Evolutionary conservation across 1,284 basidiomycete genomes (phyloP).

Genomic region (Gastroboletus turbinatus): DNA sequence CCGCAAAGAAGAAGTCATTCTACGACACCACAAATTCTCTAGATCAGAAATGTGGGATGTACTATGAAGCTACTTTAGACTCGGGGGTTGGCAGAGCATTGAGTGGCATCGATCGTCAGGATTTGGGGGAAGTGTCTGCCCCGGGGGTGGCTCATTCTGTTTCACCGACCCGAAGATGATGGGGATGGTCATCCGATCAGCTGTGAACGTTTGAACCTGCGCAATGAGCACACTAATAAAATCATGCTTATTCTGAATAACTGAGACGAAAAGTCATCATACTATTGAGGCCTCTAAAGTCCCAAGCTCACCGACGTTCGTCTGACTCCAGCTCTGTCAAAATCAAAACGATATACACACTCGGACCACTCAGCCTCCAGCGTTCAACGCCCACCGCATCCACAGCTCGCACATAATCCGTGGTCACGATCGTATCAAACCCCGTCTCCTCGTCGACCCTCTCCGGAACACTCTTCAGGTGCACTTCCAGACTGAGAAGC

Average conservation of each 20-base stretch:
- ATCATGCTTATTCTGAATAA: neutral
- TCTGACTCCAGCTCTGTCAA: neutral
- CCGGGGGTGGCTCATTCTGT: constrained; percentile 45
- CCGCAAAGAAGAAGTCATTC: too few relatives aligned
- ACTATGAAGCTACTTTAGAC: too few relatives aligned
- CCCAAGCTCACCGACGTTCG: neutral
- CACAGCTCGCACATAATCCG: constrained; percentile 46
- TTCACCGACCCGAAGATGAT: constrained; percentile 1
- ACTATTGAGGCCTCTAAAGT: neutral
- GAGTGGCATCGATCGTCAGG: constrained; percentile 35
- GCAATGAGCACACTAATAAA: neutral
- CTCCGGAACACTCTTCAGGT: constrained; percentile 44
- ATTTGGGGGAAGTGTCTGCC: constrained; percentile 68
- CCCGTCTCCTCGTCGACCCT: constrained; percentile 25
- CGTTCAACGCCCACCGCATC: constrained; percentile 45
- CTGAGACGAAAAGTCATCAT: neutral
- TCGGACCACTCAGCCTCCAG: neutral
- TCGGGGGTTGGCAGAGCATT: neutral
- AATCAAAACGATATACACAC: neutral
- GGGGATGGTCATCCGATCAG: neutral
- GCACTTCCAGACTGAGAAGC: constrained; percentile 56
- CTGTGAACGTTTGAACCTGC: too few relatives aligned
- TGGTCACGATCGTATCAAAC: constrained; percentile 56
- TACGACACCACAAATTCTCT: too few relatives aligned
- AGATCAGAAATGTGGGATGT: too few relatives aligned